phyloP scores from a whole-genome alignment of 2,329 filamentous ascomycete genomes.

The Ophiocordyceps robertsii region DNA sequence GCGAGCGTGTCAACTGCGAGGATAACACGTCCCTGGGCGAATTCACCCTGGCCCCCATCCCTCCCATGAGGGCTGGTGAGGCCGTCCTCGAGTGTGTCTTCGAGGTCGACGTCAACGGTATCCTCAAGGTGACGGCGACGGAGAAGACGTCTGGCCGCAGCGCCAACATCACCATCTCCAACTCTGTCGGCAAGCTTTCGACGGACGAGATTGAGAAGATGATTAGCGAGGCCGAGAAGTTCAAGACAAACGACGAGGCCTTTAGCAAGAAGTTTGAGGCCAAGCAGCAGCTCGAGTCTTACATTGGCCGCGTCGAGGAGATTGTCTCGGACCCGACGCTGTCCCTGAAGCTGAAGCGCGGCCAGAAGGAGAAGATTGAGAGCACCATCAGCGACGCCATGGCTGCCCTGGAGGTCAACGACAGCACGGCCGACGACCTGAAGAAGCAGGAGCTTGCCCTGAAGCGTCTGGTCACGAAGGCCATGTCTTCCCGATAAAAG shows the following conservation, averaged over 20 bases:
- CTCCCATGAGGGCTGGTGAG: constrained; percentile 87
- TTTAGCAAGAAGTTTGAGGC: constrained; percentile 99
- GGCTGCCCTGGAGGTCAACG: constrained; percentile 92
- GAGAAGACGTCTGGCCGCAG: constrained; percentile 97
- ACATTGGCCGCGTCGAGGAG: constrained; percentile 97
- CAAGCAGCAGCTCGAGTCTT: constrained; percentile 97
- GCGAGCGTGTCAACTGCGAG: constrained; percentile 94
- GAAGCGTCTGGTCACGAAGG: constrained; percentile 97
- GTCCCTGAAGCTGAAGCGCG: constrained; percentile 95
- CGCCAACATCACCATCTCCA: constrained; percentile 99
- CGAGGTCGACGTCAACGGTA: constrained; percentile 99
- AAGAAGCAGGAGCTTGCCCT: constrained; percentile 99
- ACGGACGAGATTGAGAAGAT: constrained; percentile 92
- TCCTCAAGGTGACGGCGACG: constrained; percentile 96
- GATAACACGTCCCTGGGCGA: constrained; percentile 97
- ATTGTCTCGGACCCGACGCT: constrained; percentile 93
- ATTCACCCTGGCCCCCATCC: constrained; percentile 82
- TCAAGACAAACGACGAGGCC: constrained; percentile 95
- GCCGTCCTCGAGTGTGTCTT: constrained; percentile 96
- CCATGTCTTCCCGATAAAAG: constrained; percentile 78
- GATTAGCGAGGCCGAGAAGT: constrained; percentile 94
- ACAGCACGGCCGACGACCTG: constrained; percentile 80
- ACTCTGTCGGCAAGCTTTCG: constrained; percentile 98
- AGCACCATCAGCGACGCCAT: constrained; percentile 92
- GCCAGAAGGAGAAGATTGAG: constrained; percentile 99